Evolutionary conservation across 768 basidiomycete species (phyloP).

Genomic region (Hypholoma fasciculare): DNA sequence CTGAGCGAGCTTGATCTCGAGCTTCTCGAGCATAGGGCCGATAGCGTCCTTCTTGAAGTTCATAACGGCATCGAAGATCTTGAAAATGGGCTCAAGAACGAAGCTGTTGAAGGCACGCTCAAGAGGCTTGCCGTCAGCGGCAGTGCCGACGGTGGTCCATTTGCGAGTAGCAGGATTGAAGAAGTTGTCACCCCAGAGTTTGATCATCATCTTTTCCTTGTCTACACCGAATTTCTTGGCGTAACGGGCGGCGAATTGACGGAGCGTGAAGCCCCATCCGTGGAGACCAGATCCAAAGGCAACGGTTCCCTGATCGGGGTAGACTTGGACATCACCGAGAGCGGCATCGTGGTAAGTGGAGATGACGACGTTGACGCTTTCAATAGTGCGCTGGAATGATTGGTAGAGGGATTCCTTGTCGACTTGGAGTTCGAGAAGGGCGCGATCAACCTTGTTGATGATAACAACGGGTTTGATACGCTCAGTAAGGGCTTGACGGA

Average conservation of each 20-base stretch:
- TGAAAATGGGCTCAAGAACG: constrained; percentile 99
- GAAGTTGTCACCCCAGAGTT: constrained; percentile 99
- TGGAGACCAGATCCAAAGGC: constrained; percentile 99
- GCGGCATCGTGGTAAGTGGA: constrained; percentile 93
- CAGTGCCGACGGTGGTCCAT: constrained; percentile 81
- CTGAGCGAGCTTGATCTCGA: constrained; percentile 84
- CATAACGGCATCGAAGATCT: constrained; percentile 97
- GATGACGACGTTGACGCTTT: constrained; percentile 97
- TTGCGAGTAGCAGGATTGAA: constrained; percentile 97
- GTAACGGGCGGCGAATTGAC: constrained; percentile 93
- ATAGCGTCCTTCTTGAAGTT: constrained; percentile 97
- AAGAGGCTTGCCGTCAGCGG: constrained; percentile 84
- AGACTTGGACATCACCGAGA: constrained; percentile 98
- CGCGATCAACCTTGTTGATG: constrained; percentile 99
- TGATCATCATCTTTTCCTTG: constrained; percentile 97
- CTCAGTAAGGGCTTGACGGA: constrained; percentile 95
- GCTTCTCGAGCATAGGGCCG: constrained; percentile 87
- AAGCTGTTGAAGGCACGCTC: constrained; percentile 99
- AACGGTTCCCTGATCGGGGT: constrained; percentile 97
- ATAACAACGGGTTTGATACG: constrained; percentile 99
- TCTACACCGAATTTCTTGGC: constrained; percentile 99
- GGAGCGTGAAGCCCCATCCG: constrained; percentile 99
- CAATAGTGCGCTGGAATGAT: constrained; percentile 96
- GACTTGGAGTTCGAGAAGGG: constrained; percentile 97
- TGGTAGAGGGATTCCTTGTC: constrained; percentile 97